A percentile compares a stretch with the other conserved stretches of the same genome.
Evolutionary conservation across 2,329 filamentous ascomycete genomes (phyloP).

Genomic region (Cadophora malorum): DNA sequence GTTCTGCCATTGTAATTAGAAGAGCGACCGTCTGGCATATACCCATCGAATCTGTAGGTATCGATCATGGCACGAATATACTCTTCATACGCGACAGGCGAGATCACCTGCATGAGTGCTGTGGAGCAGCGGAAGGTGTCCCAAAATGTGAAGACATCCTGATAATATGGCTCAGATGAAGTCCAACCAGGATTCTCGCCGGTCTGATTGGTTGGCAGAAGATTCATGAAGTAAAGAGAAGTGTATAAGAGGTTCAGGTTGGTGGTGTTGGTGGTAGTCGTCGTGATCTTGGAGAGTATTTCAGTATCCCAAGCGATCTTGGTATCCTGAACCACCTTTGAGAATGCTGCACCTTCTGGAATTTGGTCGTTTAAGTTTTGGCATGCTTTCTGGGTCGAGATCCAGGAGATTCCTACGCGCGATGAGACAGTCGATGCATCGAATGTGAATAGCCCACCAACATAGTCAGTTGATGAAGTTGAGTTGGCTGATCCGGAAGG

Average conservation of each 20-base stretch:
- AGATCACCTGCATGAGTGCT: conserved; percentile 67
- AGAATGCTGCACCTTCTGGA: conserved; percentile 50
- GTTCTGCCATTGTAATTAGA: conserved; percentile 72
- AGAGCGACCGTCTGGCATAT: conserved; percentile 69
- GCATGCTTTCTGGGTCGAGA: conserved; percentile 56
- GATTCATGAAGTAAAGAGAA: conserved; percentile 68
- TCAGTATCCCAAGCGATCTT: conserved; percentile 64
- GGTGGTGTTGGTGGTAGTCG: conserved; percentile 59
- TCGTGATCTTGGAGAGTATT: conserved; percentile 68
- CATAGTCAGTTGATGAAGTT: conserved; percentile 48
- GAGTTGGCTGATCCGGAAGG: conserved; percentile 41
- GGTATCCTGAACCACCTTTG: conserved; percentile 51
- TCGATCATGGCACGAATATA: conserved; percentile 63
- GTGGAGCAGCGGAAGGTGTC: conserved; percentile 67
- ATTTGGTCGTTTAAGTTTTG: conserved; percentile 55
- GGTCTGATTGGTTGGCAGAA: conserved; percentile 73
- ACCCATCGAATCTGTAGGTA: conserved; percentile 57
- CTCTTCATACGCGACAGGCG: conserved; percentile 67
- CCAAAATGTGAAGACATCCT: conserved; percentile 75
- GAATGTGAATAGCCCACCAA: conserved; percentile 58
- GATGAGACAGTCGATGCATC: conserved; percentile 52
- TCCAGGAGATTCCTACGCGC: conserved; percentile 57
- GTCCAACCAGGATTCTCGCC: conserved; percentile 72
- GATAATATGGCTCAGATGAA: conserved; percentile 70
- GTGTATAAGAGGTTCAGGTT: conserved; percentile 69